Evolutionary conservation across 2,329 filamentous ascomycete genomes (phyloP), one percentile per base, ranked within the genome.

Genomic region (Fusarium temperatum): DNA sequence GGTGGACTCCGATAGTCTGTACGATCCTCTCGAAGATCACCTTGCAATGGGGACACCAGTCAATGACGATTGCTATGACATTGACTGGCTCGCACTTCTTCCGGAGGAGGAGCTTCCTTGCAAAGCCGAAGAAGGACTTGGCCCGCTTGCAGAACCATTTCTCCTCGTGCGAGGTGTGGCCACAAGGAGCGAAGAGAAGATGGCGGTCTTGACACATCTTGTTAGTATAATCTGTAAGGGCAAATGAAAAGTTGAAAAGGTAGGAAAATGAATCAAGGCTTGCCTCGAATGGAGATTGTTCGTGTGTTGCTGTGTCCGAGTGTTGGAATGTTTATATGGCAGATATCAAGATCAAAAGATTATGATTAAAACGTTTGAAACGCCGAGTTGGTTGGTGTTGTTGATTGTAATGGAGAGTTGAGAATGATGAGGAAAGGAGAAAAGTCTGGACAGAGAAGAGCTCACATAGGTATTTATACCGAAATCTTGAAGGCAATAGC

Each of bases 111-210:
- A 28, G 8, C 8, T 39, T 45, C 39, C 26, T 66, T 17, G 42
- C 6, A 18, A n/a, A 8, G 6, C 32, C n/a, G n/a, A 28, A 24
- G 44, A 59, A n/a, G 18, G 51, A 44, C 20, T 53, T 32, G 17
- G 64, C 39, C 32, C 24, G n/a, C 22, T 26, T n/a, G 38, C 65
- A 66, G 28, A 45, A 41, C 20, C 28, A 26, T 30, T 17, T 32
- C n/a, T 39, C 45, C 26, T 26, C 17, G 36, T 30, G 12, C 8
- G 9, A 22, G 26, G 20, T 41, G 30, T 67, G 65, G n/a, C 45
- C 45, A 65, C 62, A 66, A n/a, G 65, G 65, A 26, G 65, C 39
- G n/a, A 50, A 67, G 32, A 67, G 62, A 24, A 39, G 26, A 38
- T 45, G 44, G 11, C 20, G 24, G 24, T 60, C 53, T 30, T 59